Evolutionary conservation across 805 yeast species (phyloP).

Genomic region (Wickerhamiella kurtzmanii): DNA sequence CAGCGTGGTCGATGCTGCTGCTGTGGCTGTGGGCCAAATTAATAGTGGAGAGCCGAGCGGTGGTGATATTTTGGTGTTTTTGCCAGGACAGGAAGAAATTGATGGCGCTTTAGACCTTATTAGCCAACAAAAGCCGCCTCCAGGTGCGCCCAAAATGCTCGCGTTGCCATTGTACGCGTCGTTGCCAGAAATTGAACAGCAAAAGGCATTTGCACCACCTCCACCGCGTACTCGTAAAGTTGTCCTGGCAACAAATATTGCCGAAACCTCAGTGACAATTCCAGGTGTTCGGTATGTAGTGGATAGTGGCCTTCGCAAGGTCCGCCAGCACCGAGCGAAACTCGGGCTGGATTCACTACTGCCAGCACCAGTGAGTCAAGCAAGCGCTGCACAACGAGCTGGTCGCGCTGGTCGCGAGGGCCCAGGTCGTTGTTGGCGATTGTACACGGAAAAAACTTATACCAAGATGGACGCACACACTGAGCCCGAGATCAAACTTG

Average conservation of each 20-base stretch:
- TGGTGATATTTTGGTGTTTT: slow-evolving; percentile 85
- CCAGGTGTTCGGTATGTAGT: slow-evolving; percentile 87
- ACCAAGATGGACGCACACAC: slow-evolving; percentile 55
- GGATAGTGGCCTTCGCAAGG: slow-evolving; percentile 86
- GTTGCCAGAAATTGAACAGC: slow-evolving; percentile 71
- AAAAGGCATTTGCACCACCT: slow-evolving; percentile 57
- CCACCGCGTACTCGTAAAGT: slow-evolving; percentile 65
- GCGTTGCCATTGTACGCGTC: slow-evolving; percentile 90
- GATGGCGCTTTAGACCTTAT: slow-evolving; percentile 64
- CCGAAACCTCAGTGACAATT: slow-evolving; percentile 94
- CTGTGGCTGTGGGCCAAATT: slow-evolving; percentile 61
- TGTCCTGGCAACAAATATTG: slow-evolving; percentile 86
- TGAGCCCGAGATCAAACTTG: slow-evolving; percentile 83
- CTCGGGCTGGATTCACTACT: slow-evolving; percentile 83
- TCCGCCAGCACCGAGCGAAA: slow-evolving; percentile 88
- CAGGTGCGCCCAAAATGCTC: slow-evolving; percentile 59
- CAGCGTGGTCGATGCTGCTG: slow-evolving; percentile 70
- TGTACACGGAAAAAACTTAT: slow-evolving; percentile 66
- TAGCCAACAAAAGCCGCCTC: slow-evolving; percentile 39
- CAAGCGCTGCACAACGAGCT: slow-evolving; percentile 87
- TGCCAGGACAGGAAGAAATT: slow-evolving; percentile 96
- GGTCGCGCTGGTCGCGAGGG: slow-evolving; percentile 99
- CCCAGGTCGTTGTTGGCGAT: slow-evolving; percentile 76
- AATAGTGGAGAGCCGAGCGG: slow-evolving; percentile 57
- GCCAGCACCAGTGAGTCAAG: slow-evolving; percentile 85